Conservation (phyloP, 371 early-diverging fungal species). For the Blastocladiella emersonii region DNA sequence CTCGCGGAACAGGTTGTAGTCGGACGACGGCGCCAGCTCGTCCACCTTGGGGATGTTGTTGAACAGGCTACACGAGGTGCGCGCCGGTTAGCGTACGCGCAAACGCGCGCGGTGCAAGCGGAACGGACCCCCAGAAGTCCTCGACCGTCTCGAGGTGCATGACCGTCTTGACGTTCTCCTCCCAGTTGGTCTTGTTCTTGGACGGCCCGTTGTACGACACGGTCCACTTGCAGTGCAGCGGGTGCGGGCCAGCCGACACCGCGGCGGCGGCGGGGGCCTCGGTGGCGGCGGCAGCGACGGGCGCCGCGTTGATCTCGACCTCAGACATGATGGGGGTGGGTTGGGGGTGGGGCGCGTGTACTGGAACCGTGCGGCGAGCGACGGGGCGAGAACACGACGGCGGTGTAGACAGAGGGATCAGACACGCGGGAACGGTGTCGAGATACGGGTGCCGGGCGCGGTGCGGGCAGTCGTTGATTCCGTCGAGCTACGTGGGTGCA, state of each 20-base stretch:
- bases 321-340: no score
- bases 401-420: no score
- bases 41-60: constrained; percentile 75
- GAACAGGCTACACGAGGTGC: constrained; percentile 43
- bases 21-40: constrained; percentile 62
- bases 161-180: constrained; percentile 69
- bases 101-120: background rate
- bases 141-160: constrained; percentile 79
- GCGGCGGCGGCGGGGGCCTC: no score
- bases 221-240: constrained; percentile 76
- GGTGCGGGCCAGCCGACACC: constrained; percentile 32
- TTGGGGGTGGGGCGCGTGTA: no score
- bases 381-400: no score
- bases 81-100: background rate
- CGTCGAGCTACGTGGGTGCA: no score
- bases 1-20: constrained; percentile 93
- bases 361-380: no score
- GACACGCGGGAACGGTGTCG: no score
- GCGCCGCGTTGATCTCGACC: no score
- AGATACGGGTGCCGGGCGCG: no score
- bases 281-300: no score
- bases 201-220: constrained; percentile 86
- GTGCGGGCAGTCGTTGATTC: no score
- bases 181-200: constrained; percentile 68
- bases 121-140: constrained; percentile 83